phyloP scores from a whole-genome alignment of 345 rosid genomes.

The Bruguiera gymnorhiza region DNA sequence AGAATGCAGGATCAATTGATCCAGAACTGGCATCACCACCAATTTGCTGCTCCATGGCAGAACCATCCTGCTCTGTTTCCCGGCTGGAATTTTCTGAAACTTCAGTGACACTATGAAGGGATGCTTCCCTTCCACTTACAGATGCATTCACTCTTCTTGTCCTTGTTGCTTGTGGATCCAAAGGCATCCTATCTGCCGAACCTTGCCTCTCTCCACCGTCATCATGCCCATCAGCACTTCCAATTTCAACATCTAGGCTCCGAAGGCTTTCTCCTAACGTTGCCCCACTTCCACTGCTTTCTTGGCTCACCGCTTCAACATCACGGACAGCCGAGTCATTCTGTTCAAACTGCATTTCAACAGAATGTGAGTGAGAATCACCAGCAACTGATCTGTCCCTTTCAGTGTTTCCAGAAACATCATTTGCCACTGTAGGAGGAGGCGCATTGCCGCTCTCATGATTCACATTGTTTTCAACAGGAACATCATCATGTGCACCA shows the following conservation, averaged over 20 bases:
- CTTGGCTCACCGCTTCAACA: conserved; percentile 97
- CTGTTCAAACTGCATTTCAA: conserved; percentile 88
- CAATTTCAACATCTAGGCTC: conserved; percentile 96
- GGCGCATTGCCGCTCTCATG: conserved; percentile 42
- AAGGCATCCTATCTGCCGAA: conserved; percentile 49
- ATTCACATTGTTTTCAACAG: conserved; percentile 45
- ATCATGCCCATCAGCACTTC: conserved; percentile 98
- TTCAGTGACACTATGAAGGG: conserved; percentile 89
- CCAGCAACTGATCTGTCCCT: conserved; percentile 36
- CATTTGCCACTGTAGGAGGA: conserved; percentile 37
- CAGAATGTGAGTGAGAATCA: conserved; percentile 58
- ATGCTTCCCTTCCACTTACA: conserved; percentile 60
- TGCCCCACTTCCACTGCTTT: conserved; percentile 94
- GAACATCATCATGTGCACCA: conserved; percentile 40
- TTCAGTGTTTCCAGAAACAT: conserved; percentile 43
- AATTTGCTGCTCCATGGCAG: conserved; percentile 58
- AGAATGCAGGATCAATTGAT: conserved; percentile 92
- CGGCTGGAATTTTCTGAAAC: conserved; percentile 85
- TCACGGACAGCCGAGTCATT: conserved; percentile 75
- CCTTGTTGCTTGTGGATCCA: conserved; percentile 60
- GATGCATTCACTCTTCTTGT: conserved; percentile 61
- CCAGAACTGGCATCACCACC: conserved; percentile 62
- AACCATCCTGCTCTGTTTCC: conserved; percentile 79
- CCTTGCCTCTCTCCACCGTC: conserved; percentile 93
- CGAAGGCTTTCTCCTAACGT: conserved; percentile 95